Base-by-base conservation (phyloP, 2,329 filamentous ascomycete species). In the Nigrograna mackinnonii region DNA sequence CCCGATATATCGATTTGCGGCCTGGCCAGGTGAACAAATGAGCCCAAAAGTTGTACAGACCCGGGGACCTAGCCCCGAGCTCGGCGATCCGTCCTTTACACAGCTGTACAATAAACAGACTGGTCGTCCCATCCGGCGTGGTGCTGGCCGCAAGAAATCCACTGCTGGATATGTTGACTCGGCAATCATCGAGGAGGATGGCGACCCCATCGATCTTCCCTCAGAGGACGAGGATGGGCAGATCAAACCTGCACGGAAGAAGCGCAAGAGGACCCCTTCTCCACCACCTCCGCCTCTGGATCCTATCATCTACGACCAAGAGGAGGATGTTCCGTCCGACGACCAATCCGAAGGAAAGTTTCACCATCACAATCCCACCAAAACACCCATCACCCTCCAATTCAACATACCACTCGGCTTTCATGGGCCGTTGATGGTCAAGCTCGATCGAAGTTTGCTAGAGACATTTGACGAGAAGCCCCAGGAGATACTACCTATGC, bases 361-460 rank as follows among this genome's bases (percentile, higher is more conserved):
- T 11, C 53, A 52, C 33, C 49, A 45, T 21, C 49, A 42, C 16
- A 46, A 42, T 13, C 35, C 40, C 4, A 54, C 55, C 39, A 47
- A 49, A 30, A 33, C 57, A 12, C 59, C 68, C 1, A 53, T 74
- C 26, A 62, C 66, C 21, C 53, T 77, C 19, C 73, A 70, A n/a
- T 66, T 77, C 61, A 72, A 75, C 44, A 62, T 76, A 5, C 72
- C 72, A 6, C 50, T 65, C 3, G 72, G 72, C 9, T 73, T 72
- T 48, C 60, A 69, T 52, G 73, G 73, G n/a, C 73, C 72, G 4
- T 58, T 76, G 34, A 57, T 69, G 17, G 61, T 76, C 37, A 69
- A 70, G 39, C 54, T 76, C 13, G 67, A 74, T 40, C 50, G 50
- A 7, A 44, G 41, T n/a, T 33, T 66, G 13, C 22, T 62, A 4